phyloP scores from a whole-genome alignment of 305 asterid genomes.

The Fraxinus ornus region DNA sequence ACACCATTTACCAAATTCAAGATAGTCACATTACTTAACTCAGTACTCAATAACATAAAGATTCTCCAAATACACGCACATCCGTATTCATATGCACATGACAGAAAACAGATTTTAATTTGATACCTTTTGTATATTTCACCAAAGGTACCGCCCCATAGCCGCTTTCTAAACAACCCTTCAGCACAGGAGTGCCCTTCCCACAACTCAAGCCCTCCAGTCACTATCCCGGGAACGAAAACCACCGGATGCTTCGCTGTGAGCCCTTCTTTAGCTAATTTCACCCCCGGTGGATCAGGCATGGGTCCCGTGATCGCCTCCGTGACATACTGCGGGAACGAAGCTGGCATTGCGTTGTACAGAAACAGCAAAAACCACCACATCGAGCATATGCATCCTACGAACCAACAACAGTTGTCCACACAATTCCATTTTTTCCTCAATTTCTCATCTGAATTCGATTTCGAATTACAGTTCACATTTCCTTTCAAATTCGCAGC shows the following conservation, averaged over 20 bases:
- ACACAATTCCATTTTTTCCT: slow-evolving; percentile 53
- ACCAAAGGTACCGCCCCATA: slow-evolving; percentile 96
- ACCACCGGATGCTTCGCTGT: slow-evolving; percentile 82
- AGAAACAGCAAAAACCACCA: slow-evolving; percentile 80
- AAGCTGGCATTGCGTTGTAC: slow-evolving; percentile 69
- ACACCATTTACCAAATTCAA: neutral
- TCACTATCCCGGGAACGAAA: slow-evolving; percentile 86
- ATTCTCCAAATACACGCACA: neutral
- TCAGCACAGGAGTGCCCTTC: slow-evolving; percentile 91
- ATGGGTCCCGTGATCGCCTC: slow-evolving; percentile 76
- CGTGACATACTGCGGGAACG: slow-evolving; percentile 80
- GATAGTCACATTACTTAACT: neutral
- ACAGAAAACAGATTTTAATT: neutral
- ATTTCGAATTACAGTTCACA: slow-evolving; percentile 18
- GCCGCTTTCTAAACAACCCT: slow-evolving; percentile 82
- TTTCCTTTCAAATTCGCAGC: slow-evolving; percentile 21
- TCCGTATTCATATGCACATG: neutral
- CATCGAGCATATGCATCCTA: slow-evolving; percentile 69
- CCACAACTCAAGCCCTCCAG: slow-evolving; percentile 95
- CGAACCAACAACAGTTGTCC: slow-evolving; percentile 76
- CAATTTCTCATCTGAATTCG: slow-evolving; percentile 25
- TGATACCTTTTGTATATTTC: slow-evolving; percentile 73
- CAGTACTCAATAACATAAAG: neutral
- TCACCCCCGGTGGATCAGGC: slow-evolving; percentile 86
- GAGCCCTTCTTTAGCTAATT: slow-evolving; percentile 71